Evolutionary conservation across 2,329 filamentous ascomycete species (phyloP).

Genomic region (Monosporascus sp.): DNA sequence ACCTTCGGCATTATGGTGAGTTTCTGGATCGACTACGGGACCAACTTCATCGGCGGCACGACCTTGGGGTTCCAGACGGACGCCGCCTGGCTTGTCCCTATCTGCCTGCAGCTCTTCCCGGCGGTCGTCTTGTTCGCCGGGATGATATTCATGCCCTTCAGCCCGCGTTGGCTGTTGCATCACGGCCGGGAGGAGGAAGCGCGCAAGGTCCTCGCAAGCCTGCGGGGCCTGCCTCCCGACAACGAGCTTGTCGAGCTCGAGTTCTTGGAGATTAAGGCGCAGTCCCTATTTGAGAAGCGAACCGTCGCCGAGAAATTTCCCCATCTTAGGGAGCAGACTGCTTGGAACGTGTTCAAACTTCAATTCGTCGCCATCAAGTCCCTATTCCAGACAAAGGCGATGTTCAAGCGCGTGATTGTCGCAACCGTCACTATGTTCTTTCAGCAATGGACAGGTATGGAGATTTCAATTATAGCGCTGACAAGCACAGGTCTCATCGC

Average conservation of each 20-base stretch:
- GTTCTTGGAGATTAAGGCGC: conserved; percentile 78
- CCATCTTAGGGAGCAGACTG: conserved; percentile 52
- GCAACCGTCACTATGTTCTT: conserved; percentile 60
- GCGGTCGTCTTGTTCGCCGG: conserved; percentile 61
- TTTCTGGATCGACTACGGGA: conserved; percentile 61
- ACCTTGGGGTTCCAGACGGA: conserved; percentile 47
- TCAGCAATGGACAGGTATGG: conserved; percentile 39
- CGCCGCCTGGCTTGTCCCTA: conserved; percentile 68
- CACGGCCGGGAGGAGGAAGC: conserved; percentile 60
- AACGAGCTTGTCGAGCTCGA: conserved; percentile 69
- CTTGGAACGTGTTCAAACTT: conserved; percentile 60
- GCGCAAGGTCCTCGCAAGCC: conserved; percentile 52
- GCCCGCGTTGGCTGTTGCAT: conserved; percentile 69
- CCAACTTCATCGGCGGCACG: conserved; percentile 58
- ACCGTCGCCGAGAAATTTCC: conserved; percentile 64
- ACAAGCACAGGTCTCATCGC: no score
- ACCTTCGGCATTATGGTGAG: conserved; percentile 60
- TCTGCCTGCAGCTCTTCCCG: conserved; percentile 65
- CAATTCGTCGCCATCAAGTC: conserved; percentile 63
- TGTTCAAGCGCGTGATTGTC: conserved; percentile 61
- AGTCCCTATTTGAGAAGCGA: conserved; percentile 71
- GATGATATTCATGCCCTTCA: conserved; percentile 77
- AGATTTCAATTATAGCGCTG: conserved; percentile 23
- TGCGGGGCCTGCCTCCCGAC: conserved; percentile 56
- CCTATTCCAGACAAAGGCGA: conserved; percentile 59